Evolutionary conservation across 1,284 basidiomycete species (phyloP), one percentile per base, ranked within the genome.

Genomic region (Macrocybe sp.): DNA sequence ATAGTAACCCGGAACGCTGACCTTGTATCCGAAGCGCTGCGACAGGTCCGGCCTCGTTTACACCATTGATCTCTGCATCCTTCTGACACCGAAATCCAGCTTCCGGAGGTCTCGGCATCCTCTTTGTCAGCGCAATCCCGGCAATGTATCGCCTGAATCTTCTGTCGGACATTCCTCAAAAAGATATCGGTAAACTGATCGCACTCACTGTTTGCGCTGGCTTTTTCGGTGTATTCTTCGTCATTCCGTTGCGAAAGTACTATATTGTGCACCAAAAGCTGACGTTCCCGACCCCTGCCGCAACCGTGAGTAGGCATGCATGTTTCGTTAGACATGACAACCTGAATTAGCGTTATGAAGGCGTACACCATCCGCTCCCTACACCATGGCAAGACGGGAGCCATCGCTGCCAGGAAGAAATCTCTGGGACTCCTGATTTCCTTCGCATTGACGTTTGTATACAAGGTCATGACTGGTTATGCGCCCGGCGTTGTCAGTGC

Each of bases 181-280:
- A 75, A 35, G 81, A 84, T 50, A 64, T 78, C 41, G 78, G 77
- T 6, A 73, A 70, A 41, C 66, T 83, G 8, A 76, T 85, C 53
- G 76, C 78, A 7, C 70, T 85, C 48, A 78, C 77, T 6, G 62
- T 73, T 33, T 75, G 73, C 54, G 73, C 77, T 46, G 79, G 77
- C 16, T 86, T 81, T 68, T 84, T 81, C 55, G 82, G 82, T 39
- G 73, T 82, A 10, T 81, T 83, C 65, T 85, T 85, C 63, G 80
- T 81, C 52, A 79, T 83, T 49, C 81, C 81, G 0, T 65, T 83
- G 30, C 73, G 80, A 51, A 78, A 76, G 57, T 83, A 80, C 63
- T 86, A 80, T 64, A 83, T 87, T 55, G 68, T 85, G 46, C 75
- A 79, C 60, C 79, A 83, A 60, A 83, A 83, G 60, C 65, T 84